Conservation (phyloP, 805 yeast species). For the Torulaspora microellipsoides region DNA sequence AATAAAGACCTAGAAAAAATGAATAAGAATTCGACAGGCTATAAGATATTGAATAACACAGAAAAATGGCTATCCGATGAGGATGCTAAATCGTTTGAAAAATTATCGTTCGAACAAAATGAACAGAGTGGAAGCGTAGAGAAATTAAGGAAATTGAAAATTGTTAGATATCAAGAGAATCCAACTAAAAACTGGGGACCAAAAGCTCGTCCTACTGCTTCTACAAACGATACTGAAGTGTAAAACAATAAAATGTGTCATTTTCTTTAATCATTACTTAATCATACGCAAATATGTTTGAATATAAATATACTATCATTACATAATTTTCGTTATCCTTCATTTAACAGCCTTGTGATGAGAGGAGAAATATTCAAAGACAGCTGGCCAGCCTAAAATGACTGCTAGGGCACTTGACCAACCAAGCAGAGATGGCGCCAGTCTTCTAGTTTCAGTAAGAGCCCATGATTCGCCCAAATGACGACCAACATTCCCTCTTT, state of each 20-base stretch:
- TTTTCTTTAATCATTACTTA: neutral
- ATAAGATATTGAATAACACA: conserved; percentile 45
- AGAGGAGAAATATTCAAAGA: conserved; percentile 7
- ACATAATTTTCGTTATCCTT: neutral
- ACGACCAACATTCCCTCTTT: conserved; percentile 11
- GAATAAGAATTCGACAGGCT: conserved; percentile 54
- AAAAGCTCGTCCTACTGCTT: conserved; percentile 59
- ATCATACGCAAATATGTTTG: too few relatives aligned
- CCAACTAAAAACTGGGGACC: conserved; percentile 99
- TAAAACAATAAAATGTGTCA: neutral
- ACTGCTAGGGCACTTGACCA: conserved; percentile 19
- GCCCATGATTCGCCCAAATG: conserved; percentile 25
- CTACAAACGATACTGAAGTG: neutral
- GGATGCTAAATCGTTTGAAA: conserved; percentile 8
- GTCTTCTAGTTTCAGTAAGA: conserved; percentile 23
- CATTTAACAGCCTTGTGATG: conserved; percentile 4
- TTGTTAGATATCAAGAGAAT: conserved; percentile 85
- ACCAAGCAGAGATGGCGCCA: conserved; percentile 17
- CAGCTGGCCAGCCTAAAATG: conserved; percentile 29
- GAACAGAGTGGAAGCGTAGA: conserved; percentile 54
- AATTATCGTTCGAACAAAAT: conserved; percentile 55
- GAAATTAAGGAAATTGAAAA: conserved; percentile 64
- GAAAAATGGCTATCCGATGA: conserved; percentile 19
- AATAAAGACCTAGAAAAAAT: conserved; percentile 40
- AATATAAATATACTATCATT: neutral